phyloP scores from a whole-genome alignment of 768 basidiomycete genomes.

The Boletus speciosus region DNA sequence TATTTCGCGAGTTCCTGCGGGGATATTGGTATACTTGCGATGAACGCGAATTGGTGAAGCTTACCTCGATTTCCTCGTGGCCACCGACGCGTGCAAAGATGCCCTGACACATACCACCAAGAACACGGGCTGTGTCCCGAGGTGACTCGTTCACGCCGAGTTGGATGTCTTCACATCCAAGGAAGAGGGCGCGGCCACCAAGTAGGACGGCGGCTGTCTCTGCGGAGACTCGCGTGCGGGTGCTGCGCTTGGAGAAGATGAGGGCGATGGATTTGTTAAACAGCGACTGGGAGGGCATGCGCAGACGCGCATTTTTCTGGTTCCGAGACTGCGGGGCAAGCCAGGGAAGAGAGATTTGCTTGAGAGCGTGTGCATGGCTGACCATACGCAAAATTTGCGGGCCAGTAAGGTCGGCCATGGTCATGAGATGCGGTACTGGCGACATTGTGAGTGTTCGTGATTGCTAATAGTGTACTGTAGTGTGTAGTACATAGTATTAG shows the following conservation, averaged over 20 bases:
- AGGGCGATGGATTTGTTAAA: conserved; percentile 84
- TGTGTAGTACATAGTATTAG: too few species aligned
- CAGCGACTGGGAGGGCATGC: conserved; percentile 69
- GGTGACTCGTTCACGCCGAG: conserved; percentile 91
- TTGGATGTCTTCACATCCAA: conserved; percentile 89
- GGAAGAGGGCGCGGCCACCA: conserved; percentile 87
- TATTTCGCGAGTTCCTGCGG: conserved; percentile 84
- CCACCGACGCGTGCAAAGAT: conserved; percentile 95
- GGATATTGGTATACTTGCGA: not conserved
- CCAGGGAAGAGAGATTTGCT: conserved; percentile 63
- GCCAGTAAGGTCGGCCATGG: conserved; percentile 81
- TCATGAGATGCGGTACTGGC: conserved; percentile 70
- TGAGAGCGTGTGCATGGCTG: conserved; percentile 60
- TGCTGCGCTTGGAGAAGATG: conserved; percentile 90
- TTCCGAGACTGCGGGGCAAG: conserved; percentile 46
- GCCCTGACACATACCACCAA: conserved; percentile 94
- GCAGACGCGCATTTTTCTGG: conserved; percentile 37
- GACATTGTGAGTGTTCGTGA: conserved; percentile 13
- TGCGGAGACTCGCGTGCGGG: conserved; percentile 83
- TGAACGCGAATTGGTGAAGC: conserved; percentile 18
- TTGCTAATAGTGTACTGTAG: too few species aligned
- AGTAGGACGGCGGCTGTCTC: conserved; percentile 79
- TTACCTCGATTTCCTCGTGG: conserved; percentile 89
- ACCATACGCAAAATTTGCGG: conserved; percentile 70
- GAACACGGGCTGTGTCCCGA: conserved; percentile 81